These are phyloP conservation scores for Sequoiadendron giganteum DNA, from an alignment of 75 land plant genomes.

Conservation along the genomic window DNA sequence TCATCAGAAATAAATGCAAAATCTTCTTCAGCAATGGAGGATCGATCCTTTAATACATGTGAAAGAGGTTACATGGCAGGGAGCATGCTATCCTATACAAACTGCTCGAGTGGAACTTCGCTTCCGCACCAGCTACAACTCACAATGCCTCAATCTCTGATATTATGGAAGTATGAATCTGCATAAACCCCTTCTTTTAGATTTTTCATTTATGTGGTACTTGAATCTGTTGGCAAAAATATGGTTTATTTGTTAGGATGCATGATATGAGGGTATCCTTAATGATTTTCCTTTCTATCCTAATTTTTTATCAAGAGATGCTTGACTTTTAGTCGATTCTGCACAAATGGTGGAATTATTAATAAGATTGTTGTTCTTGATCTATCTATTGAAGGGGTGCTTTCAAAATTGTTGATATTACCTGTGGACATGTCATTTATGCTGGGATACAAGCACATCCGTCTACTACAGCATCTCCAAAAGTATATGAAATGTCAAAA, in stretches of 20 bases:
- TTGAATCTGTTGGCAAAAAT: not conserved
- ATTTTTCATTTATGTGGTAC: not conserved
- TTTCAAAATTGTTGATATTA: not conserved
- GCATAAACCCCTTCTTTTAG: not conserved
- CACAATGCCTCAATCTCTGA: not conserved
- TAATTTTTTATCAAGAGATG: not conserved
- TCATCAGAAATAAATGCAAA: not conserved
- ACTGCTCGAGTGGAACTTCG: not conserved
- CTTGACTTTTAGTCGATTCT: not conserved
- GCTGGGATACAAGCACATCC: constrained; percentile 25
- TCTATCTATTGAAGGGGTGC: constrained; percentile 6
- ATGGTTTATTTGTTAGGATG: not conserved
- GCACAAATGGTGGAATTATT: not conserved
- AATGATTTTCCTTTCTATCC: not conserved
- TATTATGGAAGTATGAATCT: constrained; percentile 14
- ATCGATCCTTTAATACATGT: not conserved
- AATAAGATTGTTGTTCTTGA: not conserved
- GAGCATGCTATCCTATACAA: not conserved
- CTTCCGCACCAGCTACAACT: not conserved
- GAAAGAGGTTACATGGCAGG: not conserved
- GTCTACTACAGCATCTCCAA: constrained; percentile 33
- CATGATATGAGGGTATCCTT: not conserved
- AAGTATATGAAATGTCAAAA: constrained; percentile 19
- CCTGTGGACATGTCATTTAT: not conserved
- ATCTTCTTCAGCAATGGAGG: not conserved